Percentiles rank a stretch among this genome's conserved stretches.
phyloP scores from a whole-genome alignment of 495 filamentous ascomycete species.

The Halenospora varia region DNA sequence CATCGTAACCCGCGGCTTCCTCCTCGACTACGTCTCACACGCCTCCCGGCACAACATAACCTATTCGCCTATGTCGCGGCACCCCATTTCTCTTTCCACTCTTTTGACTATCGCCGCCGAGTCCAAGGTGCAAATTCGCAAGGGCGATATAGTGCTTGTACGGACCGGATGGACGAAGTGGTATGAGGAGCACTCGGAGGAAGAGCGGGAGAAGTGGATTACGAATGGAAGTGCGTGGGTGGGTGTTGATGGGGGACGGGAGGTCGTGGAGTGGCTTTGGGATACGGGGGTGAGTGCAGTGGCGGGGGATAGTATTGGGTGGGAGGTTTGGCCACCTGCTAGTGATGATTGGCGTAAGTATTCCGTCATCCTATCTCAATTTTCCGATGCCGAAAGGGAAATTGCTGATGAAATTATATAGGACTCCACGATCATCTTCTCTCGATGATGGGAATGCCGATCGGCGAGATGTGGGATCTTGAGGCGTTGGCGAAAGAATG shows the following conservation, averaged over 20 bases:
- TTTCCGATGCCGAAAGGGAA: constrained; percentile 8
- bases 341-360: not conserved
- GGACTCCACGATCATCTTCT: constrained; percentile 48
- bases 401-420: not conserved
- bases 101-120: not conserved
- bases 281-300: constrained; percentile 45
- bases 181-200: constrained; percentile 38
- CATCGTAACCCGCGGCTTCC: not conserved
- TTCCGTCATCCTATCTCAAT: not conserved
- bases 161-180: constrained; percentile 55
- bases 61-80: not conserved
- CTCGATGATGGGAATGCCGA: constrained; percentile 49
- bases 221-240: not conserved
- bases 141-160: constrained; percentile 32
- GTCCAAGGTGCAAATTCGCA: not conserved
- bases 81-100: not conserved
- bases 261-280: constrained; percentile 46
- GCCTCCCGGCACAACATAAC: not conserved
- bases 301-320: constrained; percentile 44
- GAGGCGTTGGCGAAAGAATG: constrained; percentile 1
- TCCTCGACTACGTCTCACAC: constrained; percentile 16
- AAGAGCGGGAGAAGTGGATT: constrained; percentile 32
- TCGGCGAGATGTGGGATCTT: constrained; percentile 53
- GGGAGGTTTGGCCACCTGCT: constrained; percentile 38
- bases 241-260: constrained; percentile 41